A percentile compares a stretch with the other conserved stretches of the same genome.
Conservation (phyloP, 805 yeast species). For the Saturnispora besseyi region DNA sequence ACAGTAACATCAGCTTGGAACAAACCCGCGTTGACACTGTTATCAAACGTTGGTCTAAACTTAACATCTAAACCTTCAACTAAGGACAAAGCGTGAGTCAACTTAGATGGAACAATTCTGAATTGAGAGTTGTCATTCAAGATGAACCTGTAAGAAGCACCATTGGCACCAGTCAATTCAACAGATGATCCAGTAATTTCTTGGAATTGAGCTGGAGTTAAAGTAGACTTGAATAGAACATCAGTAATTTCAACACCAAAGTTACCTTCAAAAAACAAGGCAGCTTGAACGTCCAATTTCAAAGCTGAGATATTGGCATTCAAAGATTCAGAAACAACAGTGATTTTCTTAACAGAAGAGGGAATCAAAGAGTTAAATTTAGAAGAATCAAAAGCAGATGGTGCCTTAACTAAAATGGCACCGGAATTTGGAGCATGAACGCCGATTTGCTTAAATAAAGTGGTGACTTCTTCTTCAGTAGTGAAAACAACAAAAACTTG, state of each 20-base stretch:
- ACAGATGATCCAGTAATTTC: constrained; percentile 7
- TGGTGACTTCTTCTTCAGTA: constrained; percentile 46
- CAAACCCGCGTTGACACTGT: constrained; percentile 61
- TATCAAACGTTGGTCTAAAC: constrained; percentile 63
- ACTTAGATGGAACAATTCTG: constrained; percentile 47
- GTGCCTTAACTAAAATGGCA: constrained; percentile 68
- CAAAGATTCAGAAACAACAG: constrained; percentile 54
- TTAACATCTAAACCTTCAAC: constrained; percentile 44
- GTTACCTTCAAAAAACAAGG: constrained; percentile 47
- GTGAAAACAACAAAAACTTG: constrained; percentile 82
- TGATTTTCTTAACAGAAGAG: constrained; percentile 43
- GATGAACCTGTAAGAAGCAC: constrained; percentile 49
- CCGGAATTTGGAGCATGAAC: constrained; percentile 27
- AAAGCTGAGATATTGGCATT: constrained; percentile 32
- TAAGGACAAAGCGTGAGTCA: constrained; percentile 63
- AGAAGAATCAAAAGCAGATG: constrained; percentile 65
- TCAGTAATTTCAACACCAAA: constrained; percentile 39
- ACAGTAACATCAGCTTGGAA: constrained; percentile 54
- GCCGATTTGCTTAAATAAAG: constrained; percentile 39
- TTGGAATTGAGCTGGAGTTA: constrained; percentile 26
- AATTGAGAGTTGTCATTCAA: constrained; percentile 54
- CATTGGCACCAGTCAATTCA: constrained; percentile 4
- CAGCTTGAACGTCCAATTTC: constrained; percentile 64
- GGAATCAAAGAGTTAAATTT: constrained; percentile 57
- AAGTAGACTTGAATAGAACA: constrained; percentile 30